Evolutionary conservation across 2,329 filamentous ascomycete species (phyloP), one percentile per base, ranked within the genome.

Genomic region (Aspergillus unguis): DNA sequence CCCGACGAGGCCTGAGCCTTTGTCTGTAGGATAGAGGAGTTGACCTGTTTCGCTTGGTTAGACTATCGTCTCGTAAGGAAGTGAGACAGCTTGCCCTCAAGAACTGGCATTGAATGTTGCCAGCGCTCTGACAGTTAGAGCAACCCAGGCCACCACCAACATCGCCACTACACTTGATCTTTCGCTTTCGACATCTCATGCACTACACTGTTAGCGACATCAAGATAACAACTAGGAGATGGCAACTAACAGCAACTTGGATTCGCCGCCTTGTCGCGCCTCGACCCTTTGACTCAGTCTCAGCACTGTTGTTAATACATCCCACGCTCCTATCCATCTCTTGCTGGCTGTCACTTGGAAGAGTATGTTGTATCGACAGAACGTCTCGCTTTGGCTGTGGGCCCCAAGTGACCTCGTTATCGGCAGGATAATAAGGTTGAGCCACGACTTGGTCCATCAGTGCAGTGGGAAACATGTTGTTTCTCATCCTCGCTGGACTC

Each of bases 81-180:
- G 33, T 9, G 26, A 61, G 27, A 17, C 17, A 10, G 36, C 68
- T 62, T 55, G 95, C 92, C 71, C 92, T 82, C 58, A 95, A 77
- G 65, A 95, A 96, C 52, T 86, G 82, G 68, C 92, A 96, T 5
- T 80, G 65, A 2, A 61, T 68, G 47, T 74, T 76, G 9, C 87
- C 87, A 48, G 92, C 86, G 56, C 79, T 84, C 64, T 84, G 87
- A 76, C 92, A 97, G 70, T 92, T 95, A 8, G 81, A 77, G 71
- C 92, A 97, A n/a, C 86, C 85, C 36, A 77, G 74, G n/a, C 87
- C 87, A 64, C 86, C 83, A 31, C 87, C 88, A 32, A 81, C 78
- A 67, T 96, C 90, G 40, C 92, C 92, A 65, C 88, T 95, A 75
- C 92, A 97, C 62, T 90, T 87, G 63, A 97, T 97, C 78, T 97